These are phyloP conservation scores for Apiospora sp. DNA, from an alignment of 2,329 filamentous ascomycete species.

Conservation along the genomic window DNA sequence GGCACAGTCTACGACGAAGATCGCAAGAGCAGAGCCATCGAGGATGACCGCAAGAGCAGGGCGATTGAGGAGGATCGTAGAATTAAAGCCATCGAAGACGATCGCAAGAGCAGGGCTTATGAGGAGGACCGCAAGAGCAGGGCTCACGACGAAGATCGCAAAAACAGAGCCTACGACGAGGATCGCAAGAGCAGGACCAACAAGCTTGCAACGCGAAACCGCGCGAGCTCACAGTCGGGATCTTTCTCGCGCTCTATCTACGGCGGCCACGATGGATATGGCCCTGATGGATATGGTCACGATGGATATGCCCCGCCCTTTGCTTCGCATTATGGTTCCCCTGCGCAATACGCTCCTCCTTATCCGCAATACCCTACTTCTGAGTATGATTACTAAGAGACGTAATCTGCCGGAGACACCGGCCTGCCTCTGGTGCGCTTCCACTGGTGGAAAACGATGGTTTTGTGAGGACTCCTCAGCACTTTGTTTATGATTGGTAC, in stretches of 20 bases:
- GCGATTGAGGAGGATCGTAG: constrained; percentile 50
- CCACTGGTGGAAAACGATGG: not conserved
- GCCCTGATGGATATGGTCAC: constrained; percentile 24
- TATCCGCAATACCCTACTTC: constrained; percentile 7
- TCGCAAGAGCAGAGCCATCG: constrained; percentile 46
- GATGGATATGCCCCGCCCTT: constrained; percentile 32
- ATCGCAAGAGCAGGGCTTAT: constrained; percentile 47
- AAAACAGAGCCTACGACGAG: not conserved
- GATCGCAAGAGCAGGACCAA: constrained; percentile 45
- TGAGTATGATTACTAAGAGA: constrained; percentile 9
- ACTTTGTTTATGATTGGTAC: constrained; percentile 12
- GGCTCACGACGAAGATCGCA: not conserved
- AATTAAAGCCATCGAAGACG: constrained; percentile 53
- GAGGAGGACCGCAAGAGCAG: not conserved
- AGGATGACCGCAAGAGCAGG: constrained; percentile 32
- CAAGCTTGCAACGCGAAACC: constrained; percentile 53
- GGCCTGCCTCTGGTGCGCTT: not conserved
- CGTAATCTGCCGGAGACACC: not conserved
- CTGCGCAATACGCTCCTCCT: constrained; percentile 12
- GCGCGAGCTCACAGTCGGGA: constrained; percentile 59
- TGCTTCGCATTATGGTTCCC: constrained; percentile 11
- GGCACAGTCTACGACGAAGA: constrained; percentile 60
- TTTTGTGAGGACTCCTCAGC: not conserved
- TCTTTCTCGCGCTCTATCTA: constrained; percentile 46
- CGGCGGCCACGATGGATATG: constrained; percentile 8